Percentiles rank a stretch among this genome's conserved stretches.
phyloP scores from a whole-genome alignment of 352 stramenopile species.

The Pythium aquatile region DNA sequence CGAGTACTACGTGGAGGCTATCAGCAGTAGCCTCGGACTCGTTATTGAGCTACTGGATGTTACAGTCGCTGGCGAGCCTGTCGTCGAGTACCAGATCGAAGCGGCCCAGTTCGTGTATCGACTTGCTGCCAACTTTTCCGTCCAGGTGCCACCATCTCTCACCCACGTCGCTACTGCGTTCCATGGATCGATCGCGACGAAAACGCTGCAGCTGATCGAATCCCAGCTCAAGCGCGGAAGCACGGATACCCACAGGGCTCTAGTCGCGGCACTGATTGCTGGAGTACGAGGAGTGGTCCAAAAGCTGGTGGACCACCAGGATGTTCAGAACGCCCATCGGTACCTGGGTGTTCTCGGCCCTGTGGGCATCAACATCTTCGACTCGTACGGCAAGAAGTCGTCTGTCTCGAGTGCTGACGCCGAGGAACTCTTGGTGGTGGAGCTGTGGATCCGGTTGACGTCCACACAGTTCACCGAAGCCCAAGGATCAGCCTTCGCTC shows the following conservation, averaged over 20 bases:
- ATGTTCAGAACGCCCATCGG: slow-evolving; percentile 28
- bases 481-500: slow-evolving; percentile 49
- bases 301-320: slow-evolving; percentile 20
- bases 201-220: background rate
- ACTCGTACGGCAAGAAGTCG: background rate
- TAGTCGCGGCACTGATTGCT: background rate
- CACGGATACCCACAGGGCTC: background rate
- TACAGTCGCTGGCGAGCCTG: slow-evolving; percentile 7
- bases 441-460: slow-evolving; percentile 48
- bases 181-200: slow-evolving; percentile 3
- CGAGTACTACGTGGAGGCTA: slow-evolving; percentile 21
- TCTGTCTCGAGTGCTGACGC: slow-evolving; percentile 4
- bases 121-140: slow-evolving; percentile 13
- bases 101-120: slow-evolving; percentile 14
- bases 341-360: slow-evolving; percentile 50
- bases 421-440: slow-evolving; percentile 40
- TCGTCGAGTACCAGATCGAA: slow-evolving; percentile 20
- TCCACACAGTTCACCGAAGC: slow-evolving; percentile 46
- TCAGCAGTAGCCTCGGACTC: slow-evolving; percentile 14
- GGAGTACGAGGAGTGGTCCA: slow-evolving; percentile 12
- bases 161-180: slow-evolving; percentile 12
- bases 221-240: background rate
- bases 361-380: slow-evolving; percentile 32
- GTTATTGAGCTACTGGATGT: slow-evolving; percentile 14
- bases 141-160: slow-evolving; percentile 14